phyloP scores from a whole-genome alignment of 2,329 filamentous ascomycete species.

The Sporothrix luriei region DNA sequence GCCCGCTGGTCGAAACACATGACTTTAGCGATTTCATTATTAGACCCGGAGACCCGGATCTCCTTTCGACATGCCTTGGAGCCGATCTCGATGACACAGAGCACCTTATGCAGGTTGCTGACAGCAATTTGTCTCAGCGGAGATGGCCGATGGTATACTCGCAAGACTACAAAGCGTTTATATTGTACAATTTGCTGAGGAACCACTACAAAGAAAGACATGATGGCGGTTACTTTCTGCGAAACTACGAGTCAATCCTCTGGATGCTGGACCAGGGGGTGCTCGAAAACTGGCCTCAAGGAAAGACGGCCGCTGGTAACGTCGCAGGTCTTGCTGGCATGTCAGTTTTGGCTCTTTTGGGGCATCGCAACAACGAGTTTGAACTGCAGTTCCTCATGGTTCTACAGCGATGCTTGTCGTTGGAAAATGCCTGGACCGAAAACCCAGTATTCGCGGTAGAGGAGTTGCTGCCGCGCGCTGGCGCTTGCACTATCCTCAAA shows the following conservation, averaged over 20 bases:
- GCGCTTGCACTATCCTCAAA: not conserved
- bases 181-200: not conserved
- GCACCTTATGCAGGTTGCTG: not conserved
- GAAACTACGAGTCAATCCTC: not conserved
- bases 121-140: not conserved
- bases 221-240: not conserved
- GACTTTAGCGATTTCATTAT: not conserved
- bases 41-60: not conserved
- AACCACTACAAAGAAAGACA: not conserved
- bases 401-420: not conserved
- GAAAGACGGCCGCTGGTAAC: not conserved
- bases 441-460: not conserved
- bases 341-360: not conserved
- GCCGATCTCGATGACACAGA: no score
- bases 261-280: slow-evolving; percentile 11
- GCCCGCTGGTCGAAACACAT: no score
- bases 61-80: not conserved
- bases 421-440: not conserved
- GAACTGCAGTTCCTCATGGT: not conserved
- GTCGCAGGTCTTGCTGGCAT: not conserved
- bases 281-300: not conserved
- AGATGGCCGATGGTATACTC: not conserved
- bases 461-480: not conserved
- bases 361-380: not conserved
- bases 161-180: not conserved